Conservation (phyloP, 2,329 filamentous ascomycete genomes). For the Lachnellula occidentalis region DNA sequence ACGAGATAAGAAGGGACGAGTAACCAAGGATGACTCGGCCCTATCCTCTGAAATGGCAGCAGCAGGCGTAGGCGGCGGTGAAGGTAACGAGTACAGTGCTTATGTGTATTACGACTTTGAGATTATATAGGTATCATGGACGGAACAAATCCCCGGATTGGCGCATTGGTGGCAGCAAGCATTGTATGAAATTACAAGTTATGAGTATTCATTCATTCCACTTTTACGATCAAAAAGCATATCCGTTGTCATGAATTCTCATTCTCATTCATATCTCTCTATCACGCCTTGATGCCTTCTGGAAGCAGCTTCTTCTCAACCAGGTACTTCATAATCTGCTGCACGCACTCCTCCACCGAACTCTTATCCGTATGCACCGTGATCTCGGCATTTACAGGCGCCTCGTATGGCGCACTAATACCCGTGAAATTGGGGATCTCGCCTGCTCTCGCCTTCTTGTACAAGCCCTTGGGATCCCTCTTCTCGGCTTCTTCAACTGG, state of each 20-base stretch:
- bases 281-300: conserved; percentile 10
- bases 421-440: conserved; percentile 98
- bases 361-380: conserved; percentile 77
- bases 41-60: conserved; percentile 79
- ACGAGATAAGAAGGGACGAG: conserved; percentile 85
- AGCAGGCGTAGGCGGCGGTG: conserved; percentile 60
- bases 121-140: conserved; percentile 41
- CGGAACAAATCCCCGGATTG: conserved; percentile 7
- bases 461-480: conserved; percentile 94
- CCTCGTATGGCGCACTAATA: conserved; percentile 92
- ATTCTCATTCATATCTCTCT: not conserved
- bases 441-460: conserved; percentile 91
- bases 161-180: conserved; percentile 12
- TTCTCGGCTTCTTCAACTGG: conserved; percentile 88
- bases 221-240: not conserved
- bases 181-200: conserved; percentile 14
- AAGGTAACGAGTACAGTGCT: conserved; percentile 81
- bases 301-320: conserved; percentile 59
- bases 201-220: conserved; percentile 4
- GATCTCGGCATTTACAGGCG: conserved; percentile 78
- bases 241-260: not conserved
- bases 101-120: conserved; percentile 98
- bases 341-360: conserved; percentile 83
- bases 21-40: conserved; percentile 81
- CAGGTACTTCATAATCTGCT: conserved; percentile 75